Conservation (phyloP, 768 basidiomycete species). For the Lactarius sanguifluus region DNA sequence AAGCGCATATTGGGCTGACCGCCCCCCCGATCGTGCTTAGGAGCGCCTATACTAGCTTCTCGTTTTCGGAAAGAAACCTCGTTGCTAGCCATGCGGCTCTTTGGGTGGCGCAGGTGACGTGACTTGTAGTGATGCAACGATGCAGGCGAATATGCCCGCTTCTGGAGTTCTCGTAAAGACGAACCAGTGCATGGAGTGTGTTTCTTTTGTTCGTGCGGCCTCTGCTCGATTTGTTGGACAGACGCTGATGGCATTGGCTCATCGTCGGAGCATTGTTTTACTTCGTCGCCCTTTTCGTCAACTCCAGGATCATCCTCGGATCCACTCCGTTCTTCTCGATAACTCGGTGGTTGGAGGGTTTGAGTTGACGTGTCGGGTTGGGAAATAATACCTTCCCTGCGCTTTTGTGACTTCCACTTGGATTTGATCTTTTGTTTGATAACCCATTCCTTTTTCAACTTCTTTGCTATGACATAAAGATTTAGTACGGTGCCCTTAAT, state of each 20-base stretch:
- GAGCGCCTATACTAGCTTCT: constrained; percentile 25
- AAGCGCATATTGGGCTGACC: constrained; percentile 79
- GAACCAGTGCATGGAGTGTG: constrained; percentile 28
- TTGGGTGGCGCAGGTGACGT: constrained; percentile 40
- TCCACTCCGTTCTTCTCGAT: constrained; percentile 10
- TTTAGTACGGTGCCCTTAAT: constrained; percentile 11
- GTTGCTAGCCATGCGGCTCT: constrained; percentile 26
- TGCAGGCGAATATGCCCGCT: constrained; percentile 58
- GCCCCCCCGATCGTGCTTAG: constrained; percentile 42
- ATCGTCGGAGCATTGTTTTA: constrained; percentile 1
- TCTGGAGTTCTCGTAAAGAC: constrained; percentile 58
- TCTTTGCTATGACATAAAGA: constrained; percentile 54
- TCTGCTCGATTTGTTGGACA: not conserved
- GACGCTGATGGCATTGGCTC: not conserved
- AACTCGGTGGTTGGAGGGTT: constrained; percentile 15
- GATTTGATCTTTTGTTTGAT: constrained; percentile 72
- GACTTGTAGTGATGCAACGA: constrained; percentile 60
- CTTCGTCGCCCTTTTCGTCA: constrained; percentile 29
- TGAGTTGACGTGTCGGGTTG: constrained; percentile 15
- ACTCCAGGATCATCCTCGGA: constrained; percentile 29
- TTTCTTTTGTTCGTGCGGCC: not conserved
- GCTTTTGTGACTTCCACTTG: constrained; percentile 75
- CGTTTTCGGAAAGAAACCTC: constrained; percentile 32
- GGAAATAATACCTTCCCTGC: constrained; percentile 42
- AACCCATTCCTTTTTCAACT: constrained; percentile 80